These are phyloP conservation scores for Pythium angustatum DNA, from an alignment of 352 stramenopile species.

Conservation along the genomic window DNA sequence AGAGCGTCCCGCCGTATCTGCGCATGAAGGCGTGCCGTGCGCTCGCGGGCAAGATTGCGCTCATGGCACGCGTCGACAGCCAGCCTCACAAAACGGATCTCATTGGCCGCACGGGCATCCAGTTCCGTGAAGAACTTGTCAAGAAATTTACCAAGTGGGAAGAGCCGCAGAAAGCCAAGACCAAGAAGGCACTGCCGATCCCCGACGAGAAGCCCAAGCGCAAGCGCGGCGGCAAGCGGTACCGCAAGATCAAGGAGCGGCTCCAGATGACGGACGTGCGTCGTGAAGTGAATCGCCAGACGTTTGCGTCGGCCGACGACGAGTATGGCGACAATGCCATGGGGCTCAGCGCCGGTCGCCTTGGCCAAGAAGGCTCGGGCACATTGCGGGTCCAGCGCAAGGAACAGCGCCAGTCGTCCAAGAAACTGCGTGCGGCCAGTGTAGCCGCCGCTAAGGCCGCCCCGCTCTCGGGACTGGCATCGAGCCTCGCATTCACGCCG, in stretches of 20 bases:
- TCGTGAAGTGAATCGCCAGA: slow-evolving; percentile 95
- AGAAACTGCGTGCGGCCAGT: slow-evolving; percentile 93
- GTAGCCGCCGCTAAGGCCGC: slow-evolving; percentile 54
- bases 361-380: slow-evolving; percentile 89
- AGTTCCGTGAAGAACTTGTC: slow-evolving; percentile 91
- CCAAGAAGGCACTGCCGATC: slow-evolving; percentile 96
- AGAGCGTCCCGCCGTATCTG: slow-evolving; percentile 89
- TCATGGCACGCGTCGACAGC: slow-evolving; percentile 94
- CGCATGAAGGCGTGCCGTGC: slow-evolving; percentile 94
- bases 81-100: slow-evolving; percentile 75
- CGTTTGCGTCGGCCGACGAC: slow-evolving; percentile 91
- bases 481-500: slow-evolving; percentile 96
- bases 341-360: slow-evolving; percentile 93
- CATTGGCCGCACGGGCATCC: slow-evolving; percentile 65
- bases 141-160: slow-evolving; percentile 97
- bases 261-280: slow-evolving; percentile 97
- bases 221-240: slow-evolving; percentile 92
- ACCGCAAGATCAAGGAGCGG: slow-evolving; percentile 97
- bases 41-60: slow-evolving; percentile 86
- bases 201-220: slow-evolving; percentile 95
- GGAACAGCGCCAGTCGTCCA: slow-evolving; percentile 90
- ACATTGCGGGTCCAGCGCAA: slow-evolving; percentile 88
- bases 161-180: slow-evolving; percentile 96
- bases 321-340: slow-evolving; percentile 99
- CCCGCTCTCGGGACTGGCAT: slow-evolving; percentile 90